Percentiles rank a stretch among this genome's conserved stretches.
Conservation (phyloP, 441 rosid species). For the Metrosideros polymorpha region DNA sequence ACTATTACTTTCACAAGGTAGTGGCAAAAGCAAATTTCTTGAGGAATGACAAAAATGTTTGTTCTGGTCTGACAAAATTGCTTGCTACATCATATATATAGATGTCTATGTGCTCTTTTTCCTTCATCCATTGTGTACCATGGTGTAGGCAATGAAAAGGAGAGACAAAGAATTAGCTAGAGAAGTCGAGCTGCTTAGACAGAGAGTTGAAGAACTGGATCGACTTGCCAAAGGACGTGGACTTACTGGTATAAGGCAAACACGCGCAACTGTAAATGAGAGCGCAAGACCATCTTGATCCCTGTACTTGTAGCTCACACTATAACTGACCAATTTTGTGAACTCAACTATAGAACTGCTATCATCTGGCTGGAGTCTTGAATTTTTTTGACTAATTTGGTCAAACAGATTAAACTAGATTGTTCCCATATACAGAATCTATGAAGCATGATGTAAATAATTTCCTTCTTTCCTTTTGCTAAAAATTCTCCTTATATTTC, state of each 20-base stretch:
- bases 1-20: background rate
- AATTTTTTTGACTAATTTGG: background rate
- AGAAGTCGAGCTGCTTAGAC: background rate
- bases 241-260: background rate
- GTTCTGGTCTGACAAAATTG: background rate
- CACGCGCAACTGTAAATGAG: background rate
- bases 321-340: background rate
- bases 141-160: background rate
- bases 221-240: background rate
- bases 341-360: background rate
- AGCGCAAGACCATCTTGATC: background rate
- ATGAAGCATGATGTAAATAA: background rate
- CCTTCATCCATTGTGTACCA: background rate
- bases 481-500: background rate
- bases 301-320: background rate
- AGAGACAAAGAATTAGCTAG: background rate
- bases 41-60: background rate
- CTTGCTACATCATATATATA: background rate
- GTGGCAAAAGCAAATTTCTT: background rate
- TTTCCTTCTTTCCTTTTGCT: background rate
- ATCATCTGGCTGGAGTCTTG: background rate
- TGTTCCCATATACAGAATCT: background rate
- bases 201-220: background rate
- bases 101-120: background rate
- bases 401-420: background rate